Conservation (phyloP, 1,284 basidiomycete genomes). For the Cystobasidiaceae sp. region DNA sequence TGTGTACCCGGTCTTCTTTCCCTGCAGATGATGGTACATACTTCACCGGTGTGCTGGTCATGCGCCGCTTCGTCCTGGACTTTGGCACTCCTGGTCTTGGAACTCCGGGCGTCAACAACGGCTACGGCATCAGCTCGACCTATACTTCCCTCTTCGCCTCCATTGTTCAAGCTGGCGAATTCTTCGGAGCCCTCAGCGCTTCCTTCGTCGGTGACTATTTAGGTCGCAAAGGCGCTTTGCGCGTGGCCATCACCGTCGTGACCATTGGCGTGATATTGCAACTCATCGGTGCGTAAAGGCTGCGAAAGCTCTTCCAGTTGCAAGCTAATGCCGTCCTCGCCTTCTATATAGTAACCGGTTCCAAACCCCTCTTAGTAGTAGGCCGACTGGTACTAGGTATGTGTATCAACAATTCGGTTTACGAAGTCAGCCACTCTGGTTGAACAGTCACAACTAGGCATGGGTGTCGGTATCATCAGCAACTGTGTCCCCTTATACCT, state of each 20-base stretch:
- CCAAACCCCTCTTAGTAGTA: slow-evolving; percentile 46
- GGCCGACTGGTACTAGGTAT: slow-evolving; percentile 49
- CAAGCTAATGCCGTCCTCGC: too few relatives aligned
- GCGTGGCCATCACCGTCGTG: slow-evolving; percentile 44
- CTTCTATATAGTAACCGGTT: slow-evolving; percentile 33
- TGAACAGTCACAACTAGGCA: too few relatives aligned
- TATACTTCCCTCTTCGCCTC: slow-evolving; percentile 45
- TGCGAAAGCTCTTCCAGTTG: neutral
- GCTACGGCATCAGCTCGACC: slow-evolving; percentile 39
- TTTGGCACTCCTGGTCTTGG: slow-evolving; percentile 33
- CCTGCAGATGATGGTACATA: slow-evolving; percentile 42
- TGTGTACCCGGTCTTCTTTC: neutral
- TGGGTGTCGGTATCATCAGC: slow-evolving; percentile 12
- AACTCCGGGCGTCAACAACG: slow-evolving; percentile 34
- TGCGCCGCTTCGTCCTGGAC: slow-evolving; percentile 39
- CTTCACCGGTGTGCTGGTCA: slow-evolving; percentile 48
- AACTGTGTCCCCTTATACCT: slow-evolving; percentile 48
- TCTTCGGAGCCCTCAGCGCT: slow-evolving; percentile 48
- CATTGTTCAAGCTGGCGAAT: slow-evolving; percentile 51
- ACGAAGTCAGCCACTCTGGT: too few relatives aligned
- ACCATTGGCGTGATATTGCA: slow-evolving; percentile 49
- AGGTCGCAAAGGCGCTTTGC: slow-evolving; percentile 49
- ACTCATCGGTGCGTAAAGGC: slow-evolving; percentile 43
- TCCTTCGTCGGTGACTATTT: slow-evolving; percentile 48
- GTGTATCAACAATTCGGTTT: too few relatives aligned